A percentile compares a stretch with the other conserved stretches of the same genome.
Conservation (phyloP, 768 basidiomycete genomes). For the Serpula lacrymans region DNA sequence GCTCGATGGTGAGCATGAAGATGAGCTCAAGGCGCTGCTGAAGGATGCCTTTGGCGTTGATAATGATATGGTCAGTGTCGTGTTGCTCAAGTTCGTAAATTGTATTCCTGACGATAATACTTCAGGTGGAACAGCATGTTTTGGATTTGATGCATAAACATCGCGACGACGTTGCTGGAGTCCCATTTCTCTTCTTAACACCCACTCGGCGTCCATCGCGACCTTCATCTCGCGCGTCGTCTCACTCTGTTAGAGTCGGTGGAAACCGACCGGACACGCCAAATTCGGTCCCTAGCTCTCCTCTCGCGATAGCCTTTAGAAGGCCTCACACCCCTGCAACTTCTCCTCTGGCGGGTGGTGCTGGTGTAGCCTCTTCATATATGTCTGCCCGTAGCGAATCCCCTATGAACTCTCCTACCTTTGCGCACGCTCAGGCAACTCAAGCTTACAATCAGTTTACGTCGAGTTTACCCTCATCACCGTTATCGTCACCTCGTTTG, state of each 20-base stretch:
- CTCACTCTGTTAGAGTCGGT: conserved; percentile 60
- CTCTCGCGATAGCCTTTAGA: conserved; percentile 69
- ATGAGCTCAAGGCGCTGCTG: conserved; percentile 74
- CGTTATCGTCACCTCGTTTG: conserved; percentile 78
- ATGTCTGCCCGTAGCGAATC: conserved; percentile 50
- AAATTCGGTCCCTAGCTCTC: conserved; percentile 70
- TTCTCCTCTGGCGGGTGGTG: conserved; percentile 68
- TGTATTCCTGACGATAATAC: conserved; percentile 13
- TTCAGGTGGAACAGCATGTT: conserved; percentile 81
- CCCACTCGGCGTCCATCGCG: conserved; percentile 78
- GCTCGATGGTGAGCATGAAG: conserved; percentile 82
- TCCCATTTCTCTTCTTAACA: conserved; percentile 80
- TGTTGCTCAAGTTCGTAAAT: conserved; percentile 12
- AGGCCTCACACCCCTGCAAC: conserved; percentile 77
- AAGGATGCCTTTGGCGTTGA: conserved; percentile 68
- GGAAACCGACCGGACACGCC: conserved; percentile 73
- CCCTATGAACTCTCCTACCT: conserved; percentile 66
- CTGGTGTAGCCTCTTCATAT: conserved; percentile 47
- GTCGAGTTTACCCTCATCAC: conserved; percentile 81
- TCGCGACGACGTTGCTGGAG: conserved; percentile 77
- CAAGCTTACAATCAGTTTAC: conserved; percentile 62
- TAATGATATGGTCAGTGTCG: conserved; percentile 57
- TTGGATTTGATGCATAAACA: conserved; percentile 96
- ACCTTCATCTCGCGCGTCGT: conserved; percentile 76
- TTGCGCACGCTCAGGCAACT: conserved; percentile 51